These are phyloP conservation scores for Chlamydomonas eustigma DNA, from an alignment of 139 green algal genomes.

Conservation along the genomic window DNA sequence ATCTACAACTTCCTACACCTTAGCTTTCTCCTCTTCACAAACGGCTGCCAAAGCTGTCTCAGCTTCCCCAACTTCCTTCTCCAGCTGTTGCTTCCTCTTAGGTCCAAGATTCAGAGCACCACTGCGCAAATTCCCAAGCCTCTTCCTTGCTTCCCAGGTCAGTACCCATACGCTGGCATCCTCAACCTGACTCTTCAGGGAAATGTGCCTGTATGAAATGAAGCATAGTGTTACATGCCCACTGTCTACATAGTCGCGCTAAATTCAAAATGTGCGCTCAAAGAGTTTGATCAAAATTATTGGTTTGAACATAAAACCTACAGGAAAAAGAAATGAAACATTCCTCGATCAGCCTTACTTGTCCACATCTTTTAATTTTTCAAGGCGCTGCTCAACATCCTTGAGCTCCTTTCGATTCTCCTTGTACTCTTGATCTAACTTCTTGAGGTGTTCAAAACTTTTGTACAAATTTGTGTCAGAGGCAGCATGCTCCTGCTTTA, in stretches of 20 bases:
- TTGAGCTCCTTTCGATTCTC: not conserved
- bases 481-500: slow-evolving; percentile 8
- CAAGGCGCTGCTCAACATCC: slow-evolving; percentile 19
- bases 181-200: not conserved
- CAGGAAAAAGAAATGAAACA: no score
- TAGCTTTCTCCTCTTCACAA: not conserved
- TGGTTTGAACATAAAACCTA: no score
- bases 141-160: not conserved
- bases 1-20: no score
- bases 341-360: no score
- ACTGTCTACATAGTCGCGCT: no score
- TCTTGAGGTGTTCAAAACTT: not conserved
- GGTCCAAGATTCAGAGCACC: not conserved
- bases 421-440: not conserved
- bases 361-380: slow-evolving; percentile 14
- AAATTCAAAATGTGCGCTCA: no score
- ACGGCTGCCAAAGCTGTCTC: not conserved
- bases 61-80: not conserved
- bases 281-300: no score
- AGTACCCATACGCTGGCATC: not conserved
- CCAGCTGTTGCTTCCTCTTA: not conserved
- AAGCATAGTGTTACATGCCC: no score
- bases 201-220: slow-evolving; percentile 1
- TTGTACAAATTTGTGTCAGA: slow-evolving; percentile 15
- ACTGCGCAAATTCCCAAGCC: not conserved